These are phyloP conservation scores for Sphagnum fallax DNA, from an alignment of 228 moss, liverwort and hornwort species.

Conservation along the genomic window DNA sequence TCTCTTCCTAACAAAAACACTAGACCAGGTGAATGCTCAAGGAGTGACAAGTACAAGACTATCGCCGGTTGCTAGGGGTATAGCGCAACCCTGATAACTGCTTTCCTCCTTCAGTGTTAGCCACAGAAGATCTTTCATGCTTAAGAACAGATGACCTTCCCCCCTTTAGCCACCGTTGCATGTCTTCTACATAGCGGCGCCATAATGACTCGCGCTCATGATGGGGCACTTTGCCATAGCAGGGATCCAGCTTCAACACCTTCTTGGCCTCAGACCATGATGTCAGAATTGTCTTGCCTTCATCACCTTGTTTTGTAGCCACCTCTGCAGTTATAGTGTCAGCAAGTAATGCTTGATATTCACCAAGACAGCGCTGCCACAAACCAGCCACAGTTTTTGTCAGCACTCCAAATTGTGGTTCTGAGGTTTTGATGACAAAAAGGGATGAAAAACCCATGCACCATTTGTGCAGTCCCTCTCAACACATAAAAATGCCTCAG, in stretches of 20 bases:
- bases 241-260: constrained; percentile 56
- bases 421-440: background rate
- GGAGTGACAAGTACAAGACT: no score
- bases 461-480: no score
- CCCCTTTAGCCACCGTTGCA: constrained; percentile 50
- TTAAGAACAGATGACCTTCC: constrained; percentile 17
- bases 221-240: constrained; percentile 69
- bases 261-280: constrained; percentile 84
- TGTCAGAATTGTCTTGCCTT: constrained; percentile 45
- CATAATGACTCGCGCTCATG: constrained; percentile 76
- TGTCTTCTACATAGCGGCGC: constrained; percentile 68
- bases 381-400: constrained; percentile 3
- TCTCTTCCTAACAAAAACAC: no score
- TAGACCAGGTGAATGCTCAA: no score
- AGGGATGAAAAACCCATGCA: background rate
- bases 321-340: constrained; percentile 55
- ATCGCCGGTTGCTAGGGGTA: no score
- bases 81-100: constrained; percentile 4
- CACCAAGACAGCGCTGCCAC: constrained; percentile 66
- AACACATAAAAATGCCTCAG: no score
- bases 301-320: constrained; percentile 42
- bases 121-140: constrained; percentile 22
- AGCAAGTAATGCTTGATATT: constrained; percentile 63
- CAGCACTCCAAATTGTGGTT: background rate
- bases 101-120: constrained; percentile 4